Evolutionary conservation across 2,329 filamentous ascomycete genomes (phyloP).

Genomic region (Penicillium sp.): DNA sequence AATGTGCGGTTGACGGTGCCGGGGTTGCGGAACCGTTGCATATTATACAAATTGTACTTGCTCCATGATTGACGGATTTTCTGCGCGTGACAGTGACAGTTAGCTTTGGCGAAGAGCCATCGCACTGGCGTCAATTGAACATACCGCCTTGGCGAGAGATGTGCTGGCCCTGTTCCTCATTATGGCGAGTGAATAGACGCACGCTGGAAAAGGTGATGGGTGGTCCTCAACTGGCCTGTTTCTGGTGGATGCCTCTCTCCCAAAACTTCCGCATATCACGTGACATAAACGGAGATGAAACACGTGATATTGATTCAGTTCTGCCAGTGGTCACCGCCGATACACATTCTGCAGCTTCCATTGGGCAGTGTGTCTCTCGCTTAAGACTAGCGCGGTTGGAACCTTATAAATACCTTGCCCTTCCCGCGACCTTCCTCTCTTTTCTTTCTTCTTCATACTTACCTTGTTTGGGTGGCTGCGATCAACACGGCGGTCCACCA

Average conservation of each 20-base stretch:
- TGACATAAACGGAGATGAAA: conserved; percentile 12
- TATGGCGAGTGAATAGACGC: conserved; percentile 25
- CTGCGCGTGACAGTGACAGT: conserved; percentile 47
- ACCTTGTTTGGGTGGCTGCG: conserved; percentile 50
- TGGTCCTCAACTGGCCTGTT: conserved; percentile 9
- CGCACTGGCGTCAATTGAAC: conserved; percentile 9
- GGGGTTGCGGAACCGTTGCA: conserved; percentile 57
- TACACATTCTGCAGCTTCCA: neutral
- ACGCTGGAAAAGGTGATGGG: conserved; percentile 10
- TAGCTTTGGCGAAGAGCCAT: conserved; percentile 1
- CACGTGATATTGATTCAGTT: neutral
- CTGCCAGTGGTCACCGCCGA: conserved; percentile 2
- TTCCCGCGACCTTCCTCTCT: conserved; percentile 27
- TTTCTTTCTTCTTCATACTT: conserved; percentile 52
- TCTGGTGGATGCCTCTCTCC: conserved; percentile 16
- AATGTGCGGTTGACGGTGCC: conserved; percentile 60
- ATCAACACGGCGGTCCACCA: conserved; percentile 48
- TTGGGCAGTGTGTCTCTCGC: conserved; percentile 25
- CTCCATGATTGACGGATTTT: conserved; percentile 96
- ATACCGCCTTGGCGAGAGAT: conserved; percentile 41
- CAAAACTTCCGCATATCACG: conserved; percentile 35
- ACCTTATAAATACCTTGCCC: conserved; percentile 31
- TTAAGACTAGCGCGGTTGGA: conserved; percentile 26
- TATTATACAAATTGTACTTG: conserved; percentile 94
- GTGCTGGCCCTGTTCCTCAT: conserved; percentile 49